phyloP scores from a whole-genome alignment of 2,329 filamentous ascomycete species.

The Colletotrichum kahawae region DNA sequence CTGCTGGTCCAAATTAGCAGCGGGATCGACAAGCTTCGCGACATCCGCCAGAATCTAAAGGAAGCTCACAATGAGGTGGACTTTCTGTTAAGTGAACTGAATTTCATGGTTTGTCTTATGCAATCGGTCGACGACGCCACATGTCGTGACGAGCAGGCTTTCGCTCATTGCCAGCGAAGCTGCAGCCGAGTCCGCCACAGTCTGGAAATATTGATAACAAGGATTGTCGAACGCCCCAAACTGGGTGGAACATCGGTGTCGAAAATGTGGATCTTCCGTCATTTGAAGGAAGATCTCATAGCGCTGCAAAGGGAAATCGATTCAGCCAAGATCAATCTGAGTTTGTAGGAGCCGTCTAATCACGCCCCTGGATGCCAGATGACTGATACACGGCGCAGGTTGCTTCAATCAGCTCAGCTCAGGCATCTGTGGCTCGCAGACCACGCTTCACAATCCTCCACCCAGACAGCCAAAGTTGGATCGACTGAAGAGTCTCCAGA shows the following conservation, averaged over 20 bases:
- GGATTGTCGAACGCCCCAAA: background rate
- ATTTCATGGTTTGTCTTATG: background rate
- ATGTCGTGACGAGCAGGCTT: background rate
- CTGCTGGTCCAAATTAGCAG: background rate
- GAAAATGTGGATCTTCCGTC: background rate
- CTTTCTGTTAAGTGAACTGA: background rate
- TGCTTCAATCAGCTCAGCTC: background rate
- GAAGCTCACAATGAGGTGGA: background rate
- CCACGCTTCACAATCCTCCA: fast-evolving
- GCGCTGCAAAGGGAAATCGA: background rate
- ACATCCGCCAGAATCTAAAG: background rate
- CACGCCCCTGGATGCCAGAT: fast-evolving
- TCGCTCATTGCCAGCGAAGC: background rate
- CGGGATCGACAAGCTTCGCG: background rate
- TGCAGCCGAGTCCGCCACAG: background rate
- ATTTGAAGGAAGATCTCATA: background rate
- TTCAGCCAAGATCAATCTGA: background rate
- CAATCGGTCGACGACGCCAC: background rate
- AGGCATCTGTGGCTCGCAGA: fast-evolving
- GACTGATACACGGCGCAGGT: fast-evolving
- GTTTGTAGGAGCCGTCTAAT: background rate
- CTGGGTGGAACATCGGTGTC: background rate
- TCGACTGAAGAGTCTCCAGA: fast-evolving
- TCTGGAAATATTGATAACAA: background rate
- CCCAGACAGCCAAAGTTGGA: fast-evolving